Evolutionary conservation across 768 basidiomycete genomes (phyloP), one percentile per base, ranked within the genome.

Genomic region (Mycena polygramma): DNA sequence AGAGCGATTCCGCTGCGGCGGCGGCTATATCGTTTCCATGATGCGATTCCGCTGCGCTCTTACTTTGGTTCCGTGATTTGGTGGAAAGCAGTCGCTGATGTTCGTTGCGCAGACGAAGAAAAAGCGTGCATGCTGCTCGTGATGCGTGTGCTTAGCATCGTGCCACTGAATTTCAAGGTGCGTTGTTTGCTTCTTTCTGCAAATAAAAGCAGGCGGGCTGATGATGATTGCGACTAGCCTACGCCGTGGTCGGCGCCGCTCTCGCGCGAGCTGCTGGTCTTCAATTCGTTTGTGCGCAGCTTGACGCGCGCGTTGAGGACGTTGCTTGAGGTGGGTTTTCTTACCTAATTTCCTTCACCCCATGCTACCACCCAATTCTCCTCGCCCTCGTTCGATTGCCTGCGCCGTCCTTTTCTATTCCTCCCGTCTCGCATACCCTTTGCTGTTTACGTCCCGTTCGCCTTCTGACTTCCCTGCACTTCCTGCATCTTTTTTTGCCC

Each of bases 281-380:
- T 99, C 89, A 99, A 99, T 85, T 96, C 96, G 57, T 99, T 99
- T 79, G 91, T 98, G 77, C 92, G 95, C 60, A 94, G 95, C 59
- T 85, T 99, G 70, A 94, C 95, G 66, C 92, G 96, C 68, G 94
- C 96, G 36, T 86, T 99, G 68, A 90, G 98, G 71, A 93, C 93
- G 67, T 85, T 99, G 74, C 82, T 98, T 71, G 98, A 99, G 81
- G 92, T 68, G 37, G 20, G 66, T 30, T 30, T 30, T 3, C 30
- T 30, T 30, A 6, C 30, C 30, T 30, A n/a, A n/a, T n/a, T n/a
- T n/a, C n/a, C n/a, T n/a, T n/a, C n/a, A n/a, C n/a, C n/a, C n/a
- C n/a, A n/a, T n/a, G n/a, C n/a, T n/a, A n/a, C n/a, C n/a, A n/a
- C n/a, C n/a, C n/a, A n/a, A n/a, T n/a, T n/a, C n/a, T n/a, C n/a